phyloP scores from a whole-genome alignment of 345 rosid genomes.

The Boechera stricta region DNA sequence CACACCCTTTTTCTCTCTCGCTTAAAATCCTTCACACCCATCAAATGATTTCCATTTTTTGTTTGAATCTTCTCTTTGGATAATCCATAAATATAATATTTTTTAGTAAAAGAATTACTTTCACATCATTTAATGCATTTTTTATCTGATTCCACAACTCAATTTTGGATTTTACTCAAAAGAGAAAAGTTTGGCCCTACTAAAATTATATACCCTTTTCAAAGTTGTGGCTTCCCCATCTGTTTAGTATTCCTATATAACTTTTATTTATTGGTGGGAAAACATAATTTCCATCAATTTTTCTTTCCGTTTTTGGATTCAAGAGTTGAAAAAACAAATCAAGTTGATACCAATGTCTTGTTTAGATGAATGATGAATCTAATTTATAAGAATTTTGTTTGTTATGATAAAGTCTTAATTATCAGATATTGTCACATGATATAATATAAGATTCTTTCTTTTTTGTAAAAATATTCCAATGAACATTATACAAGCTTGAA shows the following conservation, averaged over 20 bases:
- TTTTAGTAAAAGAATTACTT: conserved; percentile 7
- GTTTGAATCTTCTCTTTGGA: conserved; percentile 16
- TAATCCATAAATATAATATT: conserved; percentile 25
- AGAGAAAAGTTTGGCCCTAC: conserved; percentile 39
- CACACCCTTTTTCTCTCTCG: conserved; percentile 55
- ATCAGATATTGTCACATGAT: conserved; percentile 32
- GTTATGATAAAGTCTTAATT: conserved; percentile 26
- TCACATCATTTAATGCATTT: conserved; percentile 28
- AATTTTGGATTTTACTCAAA: conserved; percentile 41
- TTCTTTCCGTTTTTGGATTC: conserved; percentile 37
- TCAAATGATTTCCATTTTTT: conserved; percentile 46
- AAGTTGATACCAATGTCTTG: conserved; percentile 32
- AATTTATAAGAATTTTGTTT: neutral
- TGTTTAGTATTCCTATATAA: conserved; percentile 14
- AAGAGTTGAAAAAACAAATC: conserved; percentile 33
- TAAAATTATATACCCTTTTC: conserved; percentile 35
- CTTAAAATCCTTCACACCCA: conserved; percentile 51
- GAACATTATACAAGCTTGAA: conserved; percentile 29
- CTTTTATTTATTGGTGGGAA: conserved; percentile 27
- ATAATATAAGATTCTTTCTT: conserved; percentile 13
- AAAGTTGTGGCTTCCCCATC: conserved; percentile 32
- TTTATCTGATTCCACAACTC: conserved; percentile 32
- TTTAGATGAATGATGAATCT: conserved; percentile 36
- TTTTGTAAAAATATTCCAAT: conserved; percentile 29
- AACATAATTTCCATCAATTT: conserved; percentile 28